Base-by-base conservation (phyloP, 371 early-diverging fungal species). In the Saksenaea oblongispora region DNA sequence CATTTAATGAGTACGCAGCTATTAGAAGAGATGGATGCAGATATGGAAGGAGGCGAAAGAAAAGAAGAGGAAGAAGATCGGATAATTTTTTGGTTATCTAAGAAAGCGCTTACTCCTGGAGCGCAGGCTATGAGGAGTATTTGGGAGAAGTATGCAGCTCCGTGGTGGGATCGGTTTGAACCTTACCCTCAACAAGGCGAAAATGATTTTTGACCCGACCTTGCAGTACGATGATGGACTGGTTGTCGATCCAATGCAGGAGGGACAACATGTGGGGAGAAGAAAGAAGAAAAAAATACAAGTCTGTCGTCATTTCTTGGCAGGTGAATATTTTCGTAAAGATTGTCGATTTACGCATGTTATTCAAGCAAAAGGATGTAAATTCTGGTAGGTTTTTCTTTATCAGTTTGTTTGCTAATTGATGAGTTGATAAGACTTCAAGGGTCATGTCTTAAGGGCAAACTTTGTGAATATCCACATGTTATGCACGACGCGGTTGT, bases 331-430 rank as follows among this genome's bases (percentile, higher is more conserved):
- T 62, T 87, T 84, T 69, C 75, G 93, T 5, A 80, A 84, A 58
- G 93, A 92, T 68, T 92, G 93, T 60, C 90, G 91, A 90, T 92
- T 85, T 75, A 84, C 84, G 10, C 93, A 92, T 76, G 93, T 91
- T 67, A 72, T 89, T 41, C 85, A 89, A 56, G 76, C 77, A 1
- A 83, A 84, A 65, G 72, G 89, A 13, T 92, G 93, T 75, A 91
- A 90, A 69, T 92, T 89, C 67, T 91, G 87, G 88, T 87, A 79
- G 59, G 22, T 47, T 18, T 22, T 0, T 47, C 15, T 42, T 27
- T 59, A 11, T 51, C 28, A 66, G 9, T 53, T 41, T 14, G 1
- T 24, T 10, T 44, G 31, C 31, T 31, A n/a, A n/a, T 47, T 51
- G 26, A 17, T 47, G 17, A 10, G 10, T 54, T 4, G 26, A 14